These are phyloP conservation scores for Maudiozyma humilis DNA, from an alignment of 1,139 yeast genomes.

Conservation along the genomic window DNA sequence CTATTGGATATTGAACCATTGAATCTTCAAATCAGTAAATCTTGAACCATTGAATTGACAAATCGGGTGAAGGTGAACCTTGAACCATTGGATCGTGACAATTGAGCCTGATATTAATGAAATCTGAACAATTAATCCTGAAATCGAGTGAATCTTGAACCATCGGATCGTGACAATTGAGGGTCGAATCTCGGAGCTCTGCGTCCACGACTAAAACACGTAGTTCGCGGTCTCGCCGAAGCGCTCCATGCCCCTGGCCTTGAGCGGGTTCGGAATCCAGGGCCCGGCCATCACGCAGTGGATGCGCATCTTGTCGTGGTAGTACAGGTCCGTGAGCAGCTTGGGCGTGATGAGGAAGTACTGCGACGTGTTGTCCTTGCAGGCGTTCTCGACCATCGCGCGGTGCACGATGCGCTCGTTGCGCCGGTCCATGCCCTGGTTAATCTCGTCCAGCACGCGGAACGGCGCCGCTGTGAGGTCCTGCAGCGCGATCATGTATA, in stretches of 20 bases:
- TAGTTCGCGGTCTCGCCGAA: slow-evolving; percentile 33
- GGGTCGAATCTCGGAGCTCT: too few relatives aligned
- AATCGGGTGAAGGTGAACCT: too few relatives aligned
- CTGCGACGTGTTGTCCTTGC: slow-evolving; percentile 54
- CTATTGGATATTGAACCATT: too few relatives aligned
- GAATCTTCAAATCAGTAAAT: too few relatives aligned
- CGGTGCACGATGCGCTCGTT: slow-evolving; percentile 85
- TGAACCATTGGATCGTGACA: too few relatives aligned
- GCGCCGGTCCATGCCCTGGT: slow-evolving; percentile 96
- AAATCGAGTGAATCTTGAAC: not conserved
- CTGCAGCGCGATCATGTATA: slow-evolving; percentile 84
- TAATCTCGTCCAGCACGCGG: slow-evolving; percentile 93
- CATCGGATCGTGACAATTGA: too few relatives aligned
- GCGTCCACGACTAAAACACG: too few relatives aligned
- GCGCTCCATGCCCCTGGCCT: slow-evolving; percentile 26
- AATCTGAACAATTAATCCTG: too few relatives aligned
- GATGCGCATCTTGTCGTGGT: slow-evolving; percentile 74
- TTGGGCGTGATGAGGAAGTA: slow-evolving; percentile 93
- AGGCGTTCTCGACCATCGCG: slow-evolving; percentile 79
- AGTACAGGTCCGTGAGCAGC: slow-evolving; percentile 66
- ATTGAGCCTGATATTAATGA: too few relatives aligned
- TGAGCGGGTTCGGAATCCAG: slow-evolving; percentile 34
- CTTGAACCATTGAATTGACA: too few relatives aligned
- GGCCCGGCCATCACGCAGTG: slow-evolving; percentile 79
- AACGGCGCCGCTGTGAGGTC: slow-evolving; percentile 88